Conservation (phyloP, 1,139 yeast genomes). For the Candida sp. region DNA sequence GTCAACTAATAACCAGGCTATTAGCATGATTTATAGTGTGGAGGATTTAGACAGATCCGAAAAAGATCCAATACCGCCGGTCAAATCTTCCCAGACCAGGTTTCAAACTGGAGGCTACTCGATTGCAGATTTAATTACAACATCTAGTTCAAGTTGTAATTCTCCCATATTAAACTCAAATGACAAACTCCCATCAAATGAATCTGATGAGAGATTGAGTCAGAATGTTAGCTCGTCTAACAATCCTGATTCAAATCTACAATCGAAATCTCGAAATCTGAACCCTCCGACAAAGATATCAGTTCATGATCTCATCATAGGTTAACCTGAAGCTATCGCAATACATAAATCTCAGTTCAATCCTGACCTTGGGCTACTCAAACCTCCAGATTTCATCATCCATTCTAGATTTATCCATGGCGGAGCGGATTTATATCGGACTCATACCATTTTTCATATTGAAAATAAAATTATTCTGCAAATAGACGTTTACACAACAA, state of each 20-base stretch:
- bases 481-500: no score
- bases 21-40: no score
- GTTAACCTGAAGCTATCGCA: no score
- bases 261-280: background rate
- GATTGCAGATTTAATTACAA: background rate
- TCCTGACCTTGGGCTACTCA: no score
- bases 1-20: no score
- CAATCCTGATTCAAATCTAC: background rate
- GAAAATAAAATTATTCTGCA: no score
- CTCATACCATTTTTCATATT: no score
- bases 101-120: background rate
- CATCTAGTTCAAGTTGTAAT: background rate
- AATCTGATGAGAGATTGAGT: background rate
- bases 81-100: background rate
- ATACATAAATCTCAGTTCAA: no score
- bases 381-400: no score
- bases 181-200: background rate
- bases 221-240: background rate
- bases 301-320: background rate
- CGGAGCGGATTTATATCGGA: background rate
- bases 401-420: no score
- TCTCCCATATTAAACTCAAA: background rate
- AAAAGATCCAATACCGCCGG: no score
- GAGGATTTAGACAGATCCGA: no score
- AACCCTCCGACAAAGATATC: background rate